Evolutionary conservation across 176 grass and related monocot species (phyloP), one percentile per base, ranked within the genome.

Genomic region (Oryza officinalis): DNA sequence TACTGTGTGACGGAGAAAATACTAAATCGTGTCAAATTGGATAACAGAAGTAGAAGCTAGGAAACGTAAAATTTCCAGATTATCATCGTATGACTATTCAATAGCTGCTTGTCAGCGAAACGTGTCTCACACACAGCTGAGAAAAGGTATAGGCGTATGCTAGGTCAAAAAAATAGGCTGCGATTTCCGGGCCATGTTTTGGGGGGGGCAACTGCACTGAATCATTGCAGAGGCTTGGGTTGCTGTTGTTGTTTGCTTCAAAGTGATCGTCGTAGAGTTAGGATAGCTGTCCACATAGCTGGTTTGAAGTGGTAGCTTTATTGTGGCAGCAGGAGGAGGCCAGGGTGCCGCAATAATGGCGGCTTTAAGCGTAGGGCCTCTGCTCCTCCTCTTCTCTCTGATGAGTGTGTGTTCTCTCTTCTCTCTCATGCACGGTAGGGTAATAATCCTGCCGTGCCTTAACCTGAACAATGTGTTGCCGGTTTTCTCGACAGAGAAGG

Each of bases 171-270:
- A 65, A 81, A 63, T 10, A 50, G 66, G 84, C 63, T 66, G 28
- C 14, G 20, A 22, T 10, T 25, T 65, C 17, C 43, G 46, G 78
- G 61, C 71, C 71, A 28, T 57, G 63, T 82, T 82, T 87, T 69
- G 23, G 71, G 71, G 85, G 85, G 17, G 25, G 57, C 57, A 61
- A 61, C 57, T 69, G 86, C 79, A 77, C 79, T 77, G 79, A 82
- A 87, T 87, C 79, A 87, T 83, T 81, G 85, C 70, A 43, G 74
- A 1, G 20, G 54, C 54, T n/a, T 4, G 54, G 10, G 63, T 14
- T 13, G 27, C 15, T 64, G 59, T n/a, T 7, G 20, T 81, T 67
- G 52, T 54, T 82, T 61, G 59, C 79, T 87, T 82, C 78, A 82
- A 87, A 87, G 77, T 41, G 2, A 82, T 66, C 4, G 8, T 61